phyloP scores from a whole-genome alignment of 2,329 filamentous ascomycete genomes.

The Colletotrichum truncatum region DNA sequence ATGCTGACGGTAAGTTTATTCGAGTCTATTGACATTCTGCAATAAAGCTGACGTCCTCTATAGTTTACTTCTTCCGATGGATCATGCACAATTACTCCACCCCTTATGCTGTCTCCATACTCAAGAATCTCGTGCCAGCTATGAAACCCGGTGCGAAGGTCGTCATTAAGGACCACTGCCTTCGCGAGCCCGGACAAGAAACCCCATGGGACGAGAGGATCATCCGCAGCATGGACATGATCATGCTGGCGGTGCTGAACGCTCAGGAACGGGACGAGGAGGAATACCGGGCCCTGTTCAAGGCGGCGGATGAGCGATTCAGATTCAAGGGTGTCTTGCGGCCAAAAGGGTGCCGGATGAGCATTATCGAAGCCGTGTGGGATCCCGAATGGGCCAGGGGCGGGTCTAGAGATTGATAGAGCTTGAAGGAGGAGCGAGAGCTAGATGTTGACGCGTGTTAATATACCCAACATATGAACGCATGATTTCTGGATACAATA shows the following conservation, averaged over 20 bases:
- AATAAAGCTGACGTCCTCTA: slow-evolving; percentile 32
- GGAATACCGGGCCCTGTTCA: slow-evolving; percentile 57
- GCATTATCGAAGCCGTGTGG: slow-evolving; percentile 59
- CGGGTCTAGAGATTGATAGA: neutral
- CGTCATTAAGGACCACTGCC: slow-evolving; percentile 41
- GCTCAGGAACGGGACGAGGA: slow-evolving; percentile 58
- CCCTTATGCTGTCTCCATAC: slow-evolving; percentile 40
- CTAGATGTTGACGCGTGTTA: no score
- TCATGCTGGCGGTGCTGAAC: slow-evolving; percentile 62
- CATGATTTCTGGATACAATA: no score
- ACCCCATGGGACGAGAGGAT: slow-evolving; percentile 56
- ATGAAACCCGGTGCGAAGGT: slow-evolving; percentile 45
- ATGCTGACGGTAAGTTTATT: slow-evolving; percentile 38
- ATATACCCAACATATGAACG: no score
- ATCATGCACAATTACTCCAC: slow-evolving; percentile 58
- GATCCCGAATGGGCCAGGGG: slow-evolving; percentile 36
- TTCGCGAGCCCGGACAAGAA: slow-evolving; percentile 49
- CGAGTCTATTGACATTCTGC: neutral
- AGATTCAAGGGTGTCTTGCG: slow-evolving; percentile 54
- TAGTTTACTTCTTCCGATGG: slow-evolving; percentile 53
- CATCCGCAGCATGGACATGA: slow-evolving; percentile 59
- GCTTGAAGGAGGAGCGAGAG: no score
- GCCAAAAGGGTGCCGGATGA: slow-evolving; percentile 54
- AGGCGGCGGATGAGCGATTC: slow-evolving; percentile 50
- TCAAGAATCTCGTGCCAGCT: slow-evolving; percentile 45